Evolutionary conservation across 2,329 filamentous ascomycete species (phyloP), one percentile per base, ranked within the genome.

Genomic region (Colletotrichum magnum): DNA sequence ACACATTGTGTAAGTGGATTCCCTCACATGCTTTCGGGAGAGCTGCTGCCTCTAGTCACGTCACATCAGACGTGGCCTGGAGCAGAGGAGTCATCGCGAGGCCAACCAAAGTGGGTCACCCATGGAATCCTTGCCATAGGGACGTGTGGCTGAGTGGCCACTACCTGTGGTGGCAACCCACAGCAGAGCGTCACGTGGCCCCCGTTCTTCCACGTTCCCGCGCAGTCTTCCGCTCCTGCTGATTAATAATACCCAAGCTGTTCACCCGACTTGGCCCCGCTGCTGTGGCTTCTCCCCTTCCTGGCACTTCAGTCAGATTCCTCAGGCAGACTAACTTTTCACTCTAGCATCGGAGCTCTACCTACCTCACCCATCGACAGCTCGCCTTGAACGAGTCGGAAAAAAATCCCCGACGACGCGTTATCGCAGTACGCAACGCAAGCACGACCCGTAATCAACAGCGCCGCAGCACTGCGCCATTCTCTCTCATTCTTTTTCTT

Each of bases 261-360:
- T 24, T 24, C 21, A 24, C 21, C 21, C 21, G 21, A 24, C 21
- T 24, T 24, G 21, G 21, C 21, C 21, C 21, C 21, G 21, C 21
- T 24, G 21, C 18, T 62, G 68, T 68, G 68, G 68, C 68, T 62
- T 45, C n/a, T 45, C n/a, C 39, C n/a, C 18, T 45, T 26, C n/a
- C 51, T 54, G 56, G 51, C 13, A 47, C 57, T 53, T 68, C 36
- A 67, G 64, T 57, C 68, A 53, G 64, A 68, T 36, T 58, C 68
- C 58, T 70, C 68, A 70, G 68, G 68, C 58, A 48, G 53, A 63
- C 64, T 58, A 48, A 70, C 52, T 68, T 64, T 68, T 70, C 64
- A 58, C 28, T 16, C 28, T 64, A 70, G 68, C 52, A 68, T 32
- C 53, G 58, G 59, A 68, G 58, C 51, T 63, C 57, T 43, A 36